Conservation (phyloP, 139 green algal genomes). For the Dunaliella primolecta region DNA sequence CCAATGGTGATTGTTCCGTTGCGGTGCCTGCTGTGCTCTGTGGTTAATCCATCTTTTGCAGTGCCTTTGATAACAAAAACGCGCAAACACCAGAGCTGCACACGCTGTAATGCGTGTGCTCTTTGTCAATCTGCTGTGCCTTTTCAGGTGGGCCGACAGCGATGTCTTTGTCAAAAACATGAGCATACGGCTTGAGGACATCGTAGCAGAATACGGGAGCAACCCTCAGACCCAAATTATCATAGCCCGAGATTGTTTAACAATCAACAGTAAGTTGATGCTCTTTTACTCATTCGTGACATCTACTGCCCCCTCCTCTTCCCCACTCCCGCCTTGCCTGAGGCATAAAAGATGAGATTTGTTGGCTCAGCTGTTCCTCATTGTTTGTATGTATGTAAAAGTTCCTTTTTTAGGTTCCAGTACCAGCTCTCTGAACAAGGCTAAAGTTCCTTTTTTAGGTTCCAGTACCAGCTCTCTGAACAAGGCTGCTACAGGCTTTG, state of each 20-base stretch:
- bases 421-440: too few relatives aligned
- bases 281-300: too few relatives aligned
- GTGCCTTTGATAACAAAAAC: neutral
- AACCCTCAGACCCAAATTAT: neutral
- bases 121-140: neutral
- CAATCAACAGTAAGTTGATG: neutral
- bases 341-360: too few relatives aligned
- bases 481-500: too few relatives aligned
- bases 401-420: too few relatives aligned
- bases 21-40: neutral
- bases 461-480: too few relatives aligned
- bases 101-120: neutral
- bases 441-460: too few relatives aligned
- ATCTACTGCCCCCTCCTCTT: too few relatives aligned
- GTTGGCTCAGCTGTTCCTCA: too few relatives aligned
- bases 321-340: too few relatives aligned
- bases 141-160: neutral
- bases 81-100: neutral
- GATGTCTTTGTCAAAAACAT: neutral
- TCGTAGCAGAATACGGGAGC: neutral
- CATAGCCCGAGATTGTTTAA: neutral
- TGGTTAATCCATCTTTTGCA: neutral
- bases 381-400: too few relatives aligned
- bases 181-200: neutral
- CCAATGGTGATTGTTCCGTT: too few relatives aligned